A percentile compares a stretch with the other conserved stretches of the same genome.
These are phyloP conservation scores for Alternaria conjuncta DNA, from an alignment of 2,329 filamentous ascomycete species.

Conservation along the genomic window DNA sequence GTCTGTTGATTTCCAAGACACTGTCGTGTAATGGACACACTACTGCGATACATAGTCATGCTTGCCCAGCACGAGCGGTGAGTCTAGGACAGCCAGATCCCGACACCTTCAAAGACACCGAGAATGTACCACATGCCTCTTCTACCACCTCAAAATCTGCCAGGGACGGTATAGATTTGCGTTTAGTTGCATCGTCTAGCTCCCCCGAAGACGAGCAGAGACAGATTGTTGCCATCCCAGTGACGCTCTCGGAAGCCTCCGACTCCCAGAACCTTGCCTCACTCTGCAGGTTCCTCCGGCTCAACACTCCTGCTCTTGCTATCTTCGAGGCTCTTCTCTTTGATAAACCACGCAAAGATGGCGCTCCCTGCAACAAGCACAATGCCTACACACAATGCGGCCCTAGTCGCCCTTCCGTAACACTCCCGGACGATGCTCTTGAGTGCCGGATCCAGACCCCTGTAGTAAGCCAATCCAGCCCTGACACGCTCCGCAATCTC, in stretches of 20 bases:
- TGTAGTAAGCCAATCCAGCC: conserved; percentile 73
- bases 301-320: background rate
- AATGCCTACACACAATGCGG: conserved; percentile 59
- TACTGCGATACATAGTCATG: background rate
- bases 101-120: background rate
- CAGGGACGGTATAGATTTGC: background rate
- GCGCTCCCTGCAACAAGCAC: conserved; percentile 59
- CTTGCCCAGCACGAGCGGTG: background rate
- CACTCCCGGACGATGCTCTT: conserved; percentile 67
- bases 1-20: background rate
- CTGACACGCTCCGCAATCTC: conserved; percentile 73
- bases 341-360: conserved; percentile 53
- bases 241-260: background rate
- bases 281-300: background rate
- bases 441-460: conserved; percentile 65
- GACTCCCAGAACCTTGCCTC: background rate
- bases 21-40: background rate
- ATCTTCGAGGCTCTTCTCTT: conserved; percentile 48
- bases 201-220: background rate
- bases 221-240: background rate
- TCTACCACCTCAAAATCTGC: background rate
- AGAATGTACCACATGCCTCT: background rate
- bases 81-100: background rate
- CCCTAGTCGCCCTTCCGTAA: conserved; percentile 66
- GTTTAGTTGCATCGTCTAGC: background rate